phyloP scores from a whole-genome alignment of 257 asterid species.

The Fraxinus cuspidata region DNA sequence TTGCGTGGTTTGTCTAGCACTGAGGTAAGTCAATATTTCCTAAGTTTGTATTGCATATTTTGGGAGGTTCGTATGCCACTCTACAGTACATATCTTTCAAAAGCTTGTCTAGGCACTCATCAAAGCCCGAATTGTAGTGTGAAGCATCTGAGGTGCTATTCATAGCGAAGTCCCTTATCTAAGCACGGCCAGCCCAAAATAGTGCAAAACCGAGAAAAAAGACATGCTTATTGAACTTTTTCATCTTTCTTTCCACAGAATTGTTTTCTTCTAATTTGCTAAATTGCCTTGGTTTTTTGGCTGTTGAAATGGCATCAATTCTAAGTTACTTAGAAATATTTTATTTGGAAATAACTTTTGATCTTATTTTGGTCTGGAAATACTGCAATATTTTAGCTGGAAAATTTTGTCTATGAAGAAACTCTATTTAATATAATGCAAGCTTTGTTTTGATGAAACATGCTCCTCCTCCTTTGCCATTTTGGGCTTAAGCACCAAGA shows the following conservation, averaged over 20 bases:
- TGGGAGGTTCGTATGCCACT: background rate
- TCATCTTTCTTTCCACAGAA: background rate
- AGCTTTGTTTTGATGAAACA: background rate
- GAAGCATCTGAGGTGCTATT: background rate
- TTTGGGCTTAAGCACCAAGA: background rate
- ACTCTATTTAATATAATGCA: background rate
- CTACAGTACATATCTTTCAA: background rate
- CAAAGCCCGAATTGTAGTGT: background rate
- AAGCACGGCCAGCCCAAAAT: background rate
- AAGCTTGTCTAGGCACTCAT: background rate
- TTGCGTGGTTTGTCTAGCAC: conserved; percentile 69
- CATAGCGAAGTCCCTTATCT: background rate
- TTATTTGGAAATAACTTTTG: background rate
- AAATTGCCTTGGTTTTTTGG: background rate
- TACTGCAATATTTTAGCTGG: background rate
- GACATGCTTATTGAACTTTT: background rate
- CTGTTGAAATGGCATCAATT: background rate
- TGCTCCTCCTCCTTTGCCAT: background rate
- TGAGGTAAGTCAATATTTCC: conserved; percentile 47
- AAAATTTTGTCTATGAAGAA: background rate
- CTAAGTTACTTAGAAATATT: background rate
- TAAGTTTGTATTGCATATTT: background rate
- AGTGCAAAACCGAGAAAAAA: background rate
- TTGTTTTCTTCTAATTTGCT: background rate
- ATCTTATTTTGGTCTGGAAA: background rate